Conservation (phyloP, 805 yeast species). For the Candida wancherniae region DNA sequence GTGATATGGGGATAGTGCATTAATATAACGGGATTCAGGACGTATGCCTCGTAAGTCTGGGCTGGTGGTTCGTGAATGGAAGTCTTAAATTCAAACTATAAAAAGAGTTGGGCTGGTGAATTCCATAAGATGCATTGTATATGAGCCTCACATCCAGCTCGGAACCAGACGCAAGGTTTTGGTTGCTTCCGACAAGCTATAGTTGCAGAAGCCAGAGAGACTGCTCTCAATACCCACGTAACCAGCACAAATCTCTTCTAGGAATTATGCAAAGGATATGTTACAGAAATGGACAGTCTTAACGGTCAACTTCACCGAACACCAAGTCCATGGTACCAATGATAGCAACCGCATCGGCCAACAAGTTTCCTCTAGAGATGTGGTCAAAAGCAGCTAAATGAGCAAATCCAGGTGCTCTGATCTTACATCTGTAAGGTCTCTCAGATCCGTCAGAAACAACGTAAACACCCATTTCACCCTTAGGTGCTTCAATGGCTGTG, state of each 20-base stretch:
- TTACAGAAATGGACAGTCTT: conserved; percentile 13
- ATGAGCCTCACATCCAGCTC: no score
- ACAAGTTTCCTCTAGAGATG: conserved; percentile 76
- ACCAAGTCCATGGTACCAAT: conserved; percentile 95
- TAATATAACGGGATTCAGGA: no score
- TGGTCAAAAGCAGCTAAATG: conserved; percentile 87
- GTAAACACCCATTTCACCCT: conserved; percentile 92
- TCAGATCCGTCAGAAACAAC: conserved; percentile 86
- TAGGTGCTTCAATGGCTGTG: conserved; percentile 89
- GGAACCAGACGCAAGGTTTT: no score
- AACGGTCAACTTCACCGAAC: conserved; percentile 92
- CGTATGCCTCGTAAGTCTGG: no score
- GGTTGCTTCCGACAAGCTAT: no score
- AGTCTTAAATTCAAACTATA: no score
- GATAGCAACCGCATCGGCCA: conserved; percentile 90
- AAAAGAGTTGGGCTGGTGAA: no score
- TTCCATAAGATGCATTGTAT: no score
- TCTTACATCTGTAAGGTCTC: conserved; percentile 88
- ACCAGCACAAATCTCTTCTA: no score
- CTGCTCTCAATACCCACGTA: no score
- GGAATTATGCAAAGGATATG: conserved; percentile 12
- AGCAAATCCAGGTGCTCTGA: conserved; percentile 92
- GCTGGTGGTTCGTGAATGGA: no score
- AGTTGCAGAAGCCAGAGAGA: no score
- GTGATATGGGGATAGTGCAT: not conserved